These are phyloP conservation scores for Amanita subjunquillea DNA, from an alignment of 768 basidiomycete species.

Conservation along the genomic window DNA sequence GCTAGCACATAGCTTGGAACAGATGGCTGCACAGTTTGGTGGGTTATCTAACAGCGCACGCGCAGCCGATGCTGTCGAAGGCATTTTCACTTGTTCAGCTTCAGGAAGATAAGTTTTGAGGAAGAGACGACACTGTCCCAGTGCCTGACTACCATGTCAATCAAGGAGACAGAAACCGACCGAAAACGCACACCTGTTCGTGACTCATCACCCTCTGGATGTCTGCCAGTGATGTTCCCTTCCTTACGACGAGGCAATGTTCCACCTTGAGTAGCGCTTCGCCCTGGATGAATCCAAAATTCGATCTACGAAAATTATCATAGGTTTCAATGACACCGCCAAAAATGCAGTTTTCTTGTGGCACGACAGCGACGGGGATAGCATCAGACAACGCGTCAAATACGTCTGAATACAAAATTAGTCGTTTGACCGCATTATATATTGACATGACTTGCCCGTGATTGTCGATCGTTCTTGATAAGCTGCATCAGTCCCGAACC, in stretches of 20 bases:
- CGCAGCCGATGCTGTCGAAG: constrained; percentile 71
- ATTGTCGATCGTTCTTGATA: constrained; percentile 27
- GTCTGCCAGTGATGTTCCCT: constrained; percentile 43
- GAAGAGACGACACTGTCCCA: constrained; percentile 71
- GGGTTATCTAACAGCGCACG: constrained; percentile 31
- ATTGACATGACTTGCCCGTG: constrained; percentile 16
- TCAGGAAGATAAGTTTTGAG: constrained; percentile 40
- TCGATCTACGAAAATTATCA: constrained; percentile 43
- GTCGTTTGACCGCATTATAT: background rate
- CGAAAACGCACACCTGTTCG: constrained; percentile 58
- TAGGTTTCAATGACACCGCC: constrained; percentile 71
- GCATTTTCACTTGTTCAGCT: constrained; percentile 41
- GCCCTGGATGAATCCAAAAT: constrained; percentile 44
- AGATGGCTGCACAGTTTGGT: constrained; percentile 58
- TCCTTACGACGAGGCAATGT: constrained; percentile 59
- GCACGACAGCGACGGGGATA: constrained; percentile 52
- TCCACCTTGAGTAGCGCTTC: constrained; percentile 49
- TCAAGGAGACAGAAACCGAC: background rate
- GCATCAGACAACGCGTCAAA: constrained; percentile 38
- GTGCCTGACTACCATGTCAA: constrained; percentile 33
- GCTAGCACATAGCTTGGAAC: constrained; percentile 52
- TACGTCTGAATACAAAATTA: constrained; percentile 34
- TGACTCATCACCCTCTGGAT: constrained; percentile 62
- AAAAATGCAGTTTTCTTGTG: constrained; percentile 73
- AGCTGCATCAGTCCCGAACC: constrained; percentile 20